Conservation (phyloP, 2,329 filamentous ascomycete genomes). For the Tolypocladium capitatum region DNA sequence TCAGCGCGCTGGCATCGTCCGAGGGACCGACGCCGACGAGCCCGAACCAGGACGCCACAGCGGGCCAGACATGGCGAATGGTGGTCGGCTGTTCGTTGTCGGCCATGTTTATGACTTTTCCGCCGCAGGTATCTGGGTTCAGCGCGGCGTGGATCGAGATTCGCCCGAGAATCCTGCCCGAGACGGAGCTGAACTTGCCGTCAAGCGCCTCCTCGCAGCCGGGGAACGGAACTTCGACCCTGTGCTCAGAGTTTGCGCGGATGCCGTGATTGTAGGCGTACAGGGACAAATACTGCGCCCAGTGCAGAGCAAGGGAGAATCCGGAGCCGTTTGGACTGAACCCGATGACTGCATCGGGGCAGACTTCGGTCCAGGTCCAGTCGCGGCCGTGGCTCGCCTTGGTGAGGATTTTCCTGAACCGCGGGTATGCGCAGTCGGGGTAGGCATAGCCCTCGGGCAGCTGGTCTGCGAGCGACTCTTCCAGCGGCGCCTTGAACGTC, state of each 20-base stretch:
- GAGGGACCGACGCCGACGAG: constrained; percentile 12
- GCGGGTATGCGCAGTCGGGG: constrained; percentile 19
- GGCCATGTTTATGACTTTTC: constrained; percentile 19
- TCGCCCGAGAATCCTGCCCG: constrained; percentile 15
- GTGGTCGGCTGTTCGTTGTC: constrained; percentile 14
- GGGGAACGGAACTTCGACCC: constrained; percentile 15
- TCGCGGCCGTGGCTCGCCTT: constrained; percentile 12
- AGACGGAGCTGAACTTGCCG: constrained; percentile 18
- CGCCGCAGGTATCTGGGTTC: constrained; percentile 12
- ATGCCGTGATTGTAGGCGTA: constrained; percentile 16
- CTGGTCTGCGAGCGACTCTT: constrained; percentile 18
- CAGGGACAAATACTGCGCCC: constrained; percentile 25
- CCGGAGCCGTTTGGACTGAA: constrained; percentile 25
- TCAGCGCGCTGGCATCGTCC: neutral
- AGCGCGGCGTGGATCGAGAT: constrained; percentile 17
- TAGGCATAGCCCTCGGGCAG: constrained; percentile 20
- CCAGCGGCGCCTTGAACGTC: constrained; percentile 18
- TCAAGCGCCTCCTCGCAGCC: constrained; percentile 12
- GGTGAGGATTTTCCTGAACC: constrained; percentile 17
- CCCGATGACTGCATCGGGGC: constrained; percentile 23
- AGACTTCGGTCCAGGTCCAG: constrained; percentile 26
- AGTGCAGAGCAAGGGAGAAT: constrained; percentile 23
- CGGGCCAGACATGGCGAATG: constrained; percentile 17
- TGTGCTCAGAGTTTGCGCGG: neutral
- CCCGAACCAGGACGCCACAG: constrained; percentile 18